Base-by-base conservation (phyloP, 2,329 filamentous ascomycete genomes). In the Talaromyces sp. region DNA sequence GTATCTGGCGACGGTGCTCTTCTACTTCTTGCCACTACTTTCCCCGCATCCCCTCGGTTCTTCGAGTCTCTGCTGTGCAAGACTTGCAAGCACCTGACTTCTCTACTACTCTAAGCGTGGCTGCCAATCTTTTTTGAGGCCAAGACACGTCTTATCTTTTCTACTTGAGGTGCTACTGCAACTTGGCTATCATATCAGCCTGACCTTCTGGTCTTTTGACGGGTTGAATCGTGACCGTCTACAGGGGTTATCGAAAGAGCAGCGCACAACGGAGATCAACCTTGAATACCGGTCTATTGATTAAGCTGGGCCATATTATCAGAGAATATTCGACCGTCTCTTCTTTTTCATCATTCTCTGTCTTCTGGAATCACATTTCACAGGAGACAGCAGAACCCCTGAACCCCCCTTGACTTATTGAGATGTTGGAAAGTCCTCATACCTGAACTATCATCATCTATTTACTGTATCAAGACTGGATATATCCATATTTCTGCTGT, bases 21-120 rank as follows among this genome's bases (percentile, higher is more conserved):
- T 59, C 68, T 56, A 67, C 50, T 11, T 43, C 31, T 52, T 54
- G 58, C 56, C 62, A 63, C 54, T 57, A 58, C 62, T 63, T 63
- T 56, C 61, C 43, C 52, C 61, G 52, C 61, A 63, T 37, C 52
- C 19, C 49, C 61, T 63, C 39, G 33, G 49, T 37, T 41, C 39
- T 62, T 62, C 60, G 49, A 56, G 60, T 61, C 22, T 39, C 47
- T 47, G 45, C 61, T 37, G 37, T 31, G 4, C 37, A 57, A 13
- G 27, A 45, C 37, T 49, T 56, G 50, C 61, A 16, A 37, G 61
- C 37, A 57, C 35, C 49, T 47, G 49, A 62, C 24, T 39, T 13
- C 31, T 37, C 13, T 50, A 41, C 39, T 57, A 13, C 22, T 33
- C 39, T 13, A 62, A 41, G 35, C 11, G 37, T 57, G 49, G 16